Evolutionary conservation across 2,329 filamentous ascomycete species (phyloP).

Genomic region (Botrytis porri): DNA sequence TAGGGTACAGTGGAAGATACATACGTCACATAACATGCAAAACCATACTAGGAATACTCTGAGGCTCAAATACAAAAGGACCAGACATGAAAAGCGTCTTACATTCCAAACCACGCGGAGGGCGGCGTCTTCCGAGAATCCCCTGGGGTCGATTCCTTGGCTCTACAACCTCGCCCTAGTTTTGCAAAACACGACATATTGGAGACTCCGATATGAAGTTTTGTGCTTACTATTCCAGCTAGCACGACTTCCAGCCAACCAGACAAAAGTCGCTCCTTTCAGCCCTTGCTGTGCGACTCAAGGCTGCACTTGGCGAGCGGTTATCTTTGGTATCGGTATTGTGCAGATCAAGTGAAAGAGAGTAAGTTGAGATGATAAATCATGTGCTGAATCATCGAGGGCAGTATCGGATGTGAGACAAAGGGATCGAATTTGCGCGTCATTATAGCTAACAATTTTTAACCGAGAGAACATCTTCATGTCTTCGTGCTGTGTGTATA

Average conservation of each 20-base stretch:
- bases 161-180: neutral
- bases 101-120: neutral
- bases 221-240: neutral
- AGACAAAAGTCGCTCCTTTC: neutral
- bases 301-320: neutral
- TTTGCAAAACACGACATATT: neutral
- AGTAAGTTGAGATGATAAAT: neutral
- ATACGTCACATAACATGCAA: neutral
- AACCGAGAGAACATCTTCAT: no score
- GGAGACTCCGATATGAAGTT: neutral
- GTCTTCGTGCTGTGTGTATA: neutral
- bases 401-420: neutral
- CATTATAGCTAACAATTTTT: neutral
- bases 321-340: neutral
- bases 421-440: neutral
- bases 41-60: neutral
- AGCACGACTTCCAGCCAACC: neutral
- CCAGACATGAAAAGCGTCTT: neutral
- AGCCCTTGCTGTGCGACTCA: neutral
- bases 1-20: neutral
- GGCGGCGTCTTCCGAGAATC: neutral
- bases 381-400: neutral
- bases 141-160: neutral
- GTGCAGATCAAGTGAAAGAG: neutral
- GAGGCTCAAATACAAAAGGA: neutral